Evolutionary conservation across 2,329 filamentous ascomycete genomes (phyloP).

Genomic region (Colletotrichum karsti): DNA sequence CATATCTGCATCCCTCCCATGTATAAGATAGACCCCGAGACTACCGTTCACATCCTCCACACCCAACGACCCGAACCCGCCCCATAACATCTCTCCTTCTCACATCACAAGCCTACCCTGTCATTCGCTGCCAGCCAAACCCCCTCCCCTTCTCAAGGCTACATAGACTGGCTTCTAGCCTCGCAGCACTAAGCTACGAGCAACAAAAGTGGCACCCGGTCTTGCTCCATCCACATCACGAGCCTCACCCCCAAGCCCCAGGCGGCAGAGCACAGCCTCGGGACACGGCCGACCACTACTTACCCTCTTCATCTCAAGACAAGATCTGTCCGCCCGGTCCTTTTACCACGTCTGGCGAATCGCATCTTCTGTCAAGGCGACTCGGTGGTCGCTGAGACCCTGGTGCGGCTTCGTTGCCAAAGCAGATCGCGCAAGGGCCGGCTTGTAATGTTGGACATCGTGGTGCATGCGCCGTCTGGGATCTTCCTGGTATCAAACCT

Average conservation of each 20-base stretch:
- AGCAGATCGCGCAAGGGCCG: constrained; percentile 49
- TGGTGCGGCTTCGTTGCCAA: constrained; percentile 50
- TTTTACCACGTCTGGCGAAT: constrained; percentile 27
- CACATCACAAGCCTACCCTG: constrained; percentile 22
- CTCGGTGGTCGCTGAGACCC: constrained; percentile 42
- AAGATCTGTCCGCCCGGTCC: constrained; percentile 20
- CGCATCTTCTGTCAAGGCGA: constrained; percentile 27
- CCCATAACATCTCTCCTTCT: constrained; percentile 20
- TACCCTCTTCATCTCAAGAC: constrained; percentile 8
- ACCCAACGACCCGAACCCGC: constrained; percentile 15
- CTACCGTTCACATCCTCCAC: constrained; percentile 25
- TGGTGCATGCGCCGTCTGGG: constrained; percentile 47
- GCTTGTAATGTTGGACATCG: constrained; percentile 47
- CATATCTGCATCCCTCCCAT: constrained; percentile 25
- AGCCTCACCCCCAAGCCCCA: constrained; percentile 25
- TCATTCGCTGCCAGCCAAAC: constrained; percentile 10
- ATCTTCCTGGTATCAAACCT: constrained; percentile 50
- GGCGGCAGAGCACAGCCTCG: constrained; percentile 9
- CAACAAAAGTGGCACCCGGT: constrained; percentile 15
- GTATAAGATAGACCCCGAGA: constrained; percentile 28
- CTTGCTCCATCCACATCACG: constrained; percentile 21
- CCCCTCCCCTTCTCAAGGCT: constrained; percentile 19
- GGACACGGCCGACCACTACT: not conserved
- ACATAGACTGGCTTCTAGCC: constrained; percentile 10
- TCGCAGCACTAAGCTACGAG: constrained; percentile 24